Base-by-base conservation (phyloP, 2,329 filamentous ascomycete species). In the Akanthomyces lecanii region DNA sequence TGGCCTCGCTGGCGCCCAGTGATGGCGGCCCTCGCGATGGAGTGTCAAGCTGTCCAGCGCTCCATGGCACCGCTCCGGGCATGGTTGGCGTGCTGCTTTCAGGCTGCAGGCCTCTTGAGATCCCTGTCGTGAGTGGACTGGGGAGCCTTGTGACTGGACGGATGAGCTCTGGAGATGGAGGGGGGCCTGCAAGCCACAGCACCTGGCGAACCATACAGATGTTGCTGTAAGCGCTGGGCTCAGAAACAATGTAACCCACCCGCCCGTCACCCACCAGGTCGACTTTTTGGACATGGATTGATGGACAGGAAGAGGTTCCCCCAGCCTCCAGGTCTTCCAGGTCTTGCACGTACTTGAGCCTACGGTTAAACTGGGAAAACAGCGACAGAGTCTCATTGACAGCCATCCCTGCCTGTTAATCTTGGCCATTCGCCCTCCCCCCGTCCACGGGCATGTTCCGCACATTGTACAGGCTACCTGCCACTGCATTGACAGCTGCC, bases 151-250 rank as follows among this genome's bases (percentile, higher is more conserved):
- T 55, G 38, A 55, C 53, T 55, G 53, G 53, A 23, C 14, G 28
- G 53, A 16, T 23, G 21, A 16, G 38, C 36, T 44, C 28, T 44
- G 12, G 21, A 42, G 36, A 44, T 11, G 36, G 53, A 30, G 23
- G 53, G 33, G 38, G 38, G 18, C 40, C 40, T 58, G 55, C 55
- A 58, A 58, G 55, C 55, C 55, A 58, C 55, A 21, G 16, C 55
- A 48, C 44, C 42, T 3, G 21, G 28, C 40, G 42, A 48, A 58
- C 55, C 55, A 58, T 36, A 58, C 55, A 58, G 55, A 58, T 11
- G 40, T 58, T 38, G 44, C 23, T 47, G 42, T 58, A 58, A 58
- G 55, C 55, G 55, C 55, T 33, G 55, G 42, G 28, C 40, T 58
- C 36, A 36, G 51, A 30, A 23, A 47, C 53, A n/a, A 45, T 45